A percentile compares a stretch with the other conserved stretches of the same genome.
phyloP scores from a whole-genome alignment of 495 filamentous ascomycete genomes.

The Sporormia fimetaria region DNA sequence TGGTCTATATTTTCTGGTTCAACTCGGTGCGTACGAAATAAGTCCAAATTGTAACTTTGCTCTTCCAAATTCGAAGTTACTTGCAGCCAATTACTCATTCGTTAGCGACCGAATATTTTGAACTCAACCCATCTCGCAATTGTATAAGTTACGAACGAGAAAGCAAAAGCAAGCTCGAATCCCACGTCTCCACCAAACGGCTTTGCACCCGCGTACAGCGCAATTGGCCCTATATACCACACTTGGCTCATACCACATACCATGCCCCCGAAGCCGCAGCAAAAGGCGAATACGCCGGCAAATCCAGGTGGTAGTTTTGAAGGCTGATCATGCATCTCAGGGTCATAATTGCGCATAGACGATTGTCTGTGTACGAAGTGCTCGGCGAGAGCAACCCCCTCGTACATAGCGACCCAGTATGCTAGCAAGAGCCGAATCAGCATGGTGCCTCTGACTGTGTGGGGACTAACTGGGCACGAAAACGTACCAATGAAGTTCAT shows the following conservation, averaged over 20 bases:
- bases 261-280: constrained; percentile 59
- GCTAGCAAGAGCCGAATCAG: constrained; percentile 24
- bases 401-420: constrained; percentile 81
- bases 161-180: constrained; percentile 58
- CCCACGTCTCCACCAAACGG: constrained; percentile 60
- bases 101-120: constrained; percentile 41
- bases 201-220: constrained; percentile 45
- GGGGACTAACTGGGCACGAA: not conserved
- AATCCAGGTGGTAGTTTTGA: constrained; percentile 56
- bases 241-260: constrained; percentile 65
- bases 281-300: constrained; percentile 56
- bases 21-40: too few species aligned
- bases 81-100: too few species aligned
- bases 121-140: constrained; percentile 43
- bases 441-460: not conserved
- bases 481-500: constrained; percentile 54
- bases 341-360: constrained; percentile 49
- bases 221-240: constrained; percentile 67
- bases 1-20: too few species aligned
- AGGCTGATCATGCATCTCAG: constrained; percentile 50
- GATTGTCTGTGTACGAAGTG: constrained; percentile 63
- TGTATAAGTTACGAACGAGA: constrained; percentile 39
- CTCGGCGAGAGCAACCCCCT: constrained; percentile 57
- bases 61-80: too few species aligned
- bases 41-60: too few species aligned